phyloP scores from a whole-genome alignment of 768 basidiomycete species.

The Lactifluus piperatus region DNA sequence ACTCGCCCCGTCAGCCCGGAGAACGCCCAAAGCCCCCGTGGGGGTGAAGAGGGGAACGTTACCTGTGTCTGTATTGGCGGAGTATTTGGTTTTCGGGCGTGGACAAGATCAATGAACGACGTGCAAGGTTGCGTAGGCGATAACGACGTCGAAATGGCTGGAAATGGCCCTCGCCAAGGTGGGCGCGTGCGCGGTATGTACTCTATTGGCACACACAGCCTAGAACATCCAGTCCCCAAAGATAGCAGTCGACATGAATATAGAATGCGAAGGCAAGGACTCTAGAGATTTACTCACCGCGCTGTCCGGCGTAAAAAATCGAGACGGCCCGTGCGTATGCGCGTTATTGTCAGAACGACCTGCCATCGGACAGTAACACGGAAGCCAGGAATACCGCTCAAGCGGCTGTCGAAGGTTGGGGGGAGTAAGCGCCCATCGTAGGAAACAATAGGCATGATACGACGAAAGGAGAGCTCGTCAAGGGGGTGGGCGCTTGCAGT shows the following conservation, averaged over 20 bases:
- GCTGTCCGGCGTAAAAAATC: background rate
- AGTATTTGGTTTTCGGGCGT: background rate
- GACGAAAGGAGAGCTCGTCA: slow-evolving; percentile 9
- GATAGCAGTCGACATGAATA: background rate
- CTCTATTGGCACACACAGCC: slow-evolving; percentile 11
- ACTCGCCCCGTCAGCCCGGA: background rate
- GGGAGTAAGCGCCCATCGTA: slow-evolving; percentile 5
- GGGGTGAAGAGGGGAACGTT: background rate
- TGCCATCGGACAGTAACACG: slow-evolving; percentile 9
- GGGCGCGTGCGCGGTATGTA: slow-evolving; percentile 15
- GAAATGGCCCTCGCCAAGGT: slow-evolving; percentile 1
- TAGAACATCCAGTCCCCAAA: background rate
- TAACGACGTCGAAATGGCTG: background rate
- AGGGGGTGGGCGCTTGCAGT: background rate
- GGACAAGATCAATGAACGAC: slow-evolving; percentile 9
- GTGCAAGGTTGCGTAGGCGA: background rate
- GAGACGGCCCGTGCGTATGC: background rate
- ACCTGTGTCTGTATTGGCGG: slow-evolving; percentile 14
- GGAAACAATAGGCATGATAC: background rate
- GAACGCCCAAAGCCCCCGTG: background rate
- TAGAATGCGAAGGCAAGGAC: background rate
- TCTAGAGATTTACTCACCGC: slow-evolving; percentile 3
- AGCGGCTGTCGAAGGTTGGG: slow-evolving; percentile 10
- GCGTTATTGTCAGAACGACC: slow-evolving; percentile 5
- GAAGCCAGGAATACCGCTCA: slow-evolving; percentile 13